phyloP scores from a whole-genome alignment of 371 early-diverging fungal species.

The Apophysomyces elegans region DNA sequence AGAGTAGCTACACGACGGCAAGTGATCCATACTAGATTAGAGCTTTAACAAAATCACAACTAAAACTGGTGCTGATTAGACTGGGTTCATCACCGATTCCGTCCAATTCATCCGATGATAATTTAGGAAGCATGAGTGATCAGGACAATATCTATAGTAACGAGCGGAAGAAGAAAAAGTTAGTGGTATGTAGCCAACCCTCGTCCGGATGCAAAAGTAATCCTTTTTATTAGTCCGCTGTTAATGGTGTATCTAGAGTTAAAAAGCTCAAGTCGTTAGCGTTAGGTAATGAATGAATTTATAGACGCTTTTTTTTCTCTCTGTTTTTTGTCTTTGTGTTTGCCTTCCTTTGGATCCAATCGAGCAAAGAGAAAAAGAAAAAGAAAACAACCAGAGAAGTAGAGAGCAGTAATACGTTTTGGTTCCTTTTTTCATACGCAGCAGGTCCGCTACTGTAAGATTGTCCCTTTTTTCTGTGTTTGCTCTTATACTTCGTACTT shows the following conservation, averaged over 20 bases:
- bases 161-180: slow-evolving; percentile 16
- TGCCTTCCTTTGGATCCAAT: too few relatives aligned
- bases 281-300: slow-evolving; percentile 15
- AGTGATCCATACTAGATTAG: neutral
- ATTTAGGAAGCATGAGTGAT: slow-evolving; percentile 16
- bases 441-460: too few relatives aligned
- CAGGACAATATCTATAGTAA: slow-evolving; percentile 4
- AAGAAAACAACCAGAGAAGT: too few relatives aligned
- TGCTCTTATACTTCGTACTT: too few relatives aligned
- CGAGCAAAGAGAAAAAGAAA: too few relatives aligned
- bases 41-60: neutral
- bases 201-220: neutral
- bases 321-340: too few relatives aligned
- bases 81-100: slow-evolving; percentile 23
- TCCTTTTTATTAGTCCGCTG: slow-evolving; percentile 12
- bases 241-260: slow-evolving; percentile 32
- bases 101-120: slow-evolving; percentile 31
- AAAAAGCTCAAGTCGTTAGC: slow-evolving; percentile 36
- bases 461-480: too few relatives aligned
- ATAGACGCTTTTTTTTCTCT: neutral
- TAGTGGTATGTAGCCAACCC: neutral
- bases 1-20: slow-evolving; percentile 68
- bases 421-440: too few relatives aligned
- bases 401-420: too few relatives aligned
- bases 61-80: neutral